phyloP scores from a whole-genome alignment of 345 rosid genomes.

The Syzygium aromaticum region DNA sequence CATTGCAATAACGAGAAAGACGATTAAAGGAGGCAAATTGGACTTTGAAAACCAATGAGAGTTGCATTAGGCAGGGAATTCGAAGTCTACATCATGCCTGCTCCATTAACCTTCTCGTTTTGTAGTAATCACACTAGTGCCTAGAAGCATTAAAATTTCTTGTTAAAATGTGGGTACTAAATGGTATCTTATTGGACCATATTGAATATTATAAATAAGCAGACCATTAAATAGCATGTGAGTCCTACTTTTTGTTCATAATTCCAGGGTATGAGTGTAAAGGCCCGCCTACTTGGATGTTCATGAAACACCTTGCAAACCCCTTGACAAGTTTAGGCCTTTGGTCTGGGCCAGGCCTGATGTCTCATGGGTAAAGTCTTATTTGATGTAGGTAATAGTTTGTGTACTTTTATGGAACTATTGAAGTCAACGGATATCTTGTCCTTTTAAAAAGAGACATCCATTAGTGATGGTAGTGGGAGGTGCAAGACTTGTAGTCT shows the following conservation, averaged over 20 bases:
- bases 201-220: not conserved
- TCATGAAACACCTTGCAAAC: not conserved
- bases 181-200: not conserved
- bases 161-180: not conserved
- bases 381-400: not conserved
- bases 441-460: not conserved
- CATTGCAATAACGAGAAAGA: not conserved
- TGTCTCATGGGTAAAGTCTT: not conserved
- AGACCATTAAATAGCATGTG: not conserved
- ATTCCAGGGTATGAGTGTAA: not conserved
- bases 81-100: not conserved
- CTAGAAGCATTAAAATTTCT: not conserved
- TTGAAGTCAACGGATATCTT: not conserved
- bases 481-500: not conserved
- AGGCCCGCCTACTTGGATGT: not conserved
- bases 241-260: not conserved
- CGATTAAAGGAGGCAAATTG: not conserved
- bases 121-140: not conserved
- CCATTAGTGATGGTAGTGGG: not conserved
- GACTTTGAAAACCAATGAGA: not conserved
- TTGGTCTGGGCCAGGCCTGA: not conserved
- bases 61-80: not conserved
- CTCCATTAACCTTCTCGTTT: not conserved
- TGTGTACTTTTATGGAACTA: not conserved
- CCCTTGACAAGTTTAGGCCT: not conserved